These are phyloP conservation scores for Chamaecyparis obtusa DNA, from an alignment of 75 land plant genomes.

Conservation along the genomic window DNA sequence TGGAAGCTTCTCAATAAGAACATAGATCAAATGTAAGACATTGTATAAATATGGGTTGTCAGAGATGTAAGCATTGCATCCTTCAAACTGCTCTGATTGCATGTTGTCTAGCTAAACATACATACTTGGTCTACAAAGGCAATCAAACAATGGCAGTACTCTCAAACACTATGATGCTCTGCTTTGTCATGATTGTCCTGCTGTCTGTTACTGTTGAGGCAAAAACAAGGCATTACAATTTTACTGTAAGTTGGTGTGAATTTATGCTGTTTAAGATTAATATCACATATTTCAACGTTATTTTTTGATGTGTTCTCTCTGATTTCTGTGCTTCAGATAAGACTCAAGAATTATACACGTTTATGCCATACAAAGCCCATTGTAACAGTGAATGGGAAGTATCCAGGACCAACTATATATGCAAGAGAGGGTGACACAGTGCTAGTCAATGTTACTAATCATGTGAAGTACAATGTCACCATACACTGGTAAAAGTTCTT, in stretches of 20 bases:
- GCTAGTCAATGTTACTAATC: conserved; percentile 21
- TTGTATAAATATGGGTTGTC: neutral
- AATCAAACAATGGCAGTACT: neutral
- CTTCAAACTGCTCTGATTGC: neutral
- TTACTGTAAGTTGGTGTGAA: neutral
- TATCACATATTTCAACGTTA: neutral
- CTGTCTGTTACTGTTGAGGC: neutral
- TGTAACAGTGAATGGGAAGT: conserved; percentile 22
- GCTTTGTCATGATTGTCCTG: neutral
- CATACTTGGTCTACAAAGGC: neutral
- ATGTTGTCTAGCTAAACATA: neutral
- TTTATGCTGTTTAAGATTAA: too few species aligned
- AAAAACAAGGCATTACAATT: neutral
- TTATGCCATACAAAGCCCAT: conserved; percentile 13
- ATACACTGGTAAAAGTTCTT: conserved; percentile 16
- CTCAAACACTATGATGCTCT: neutral
- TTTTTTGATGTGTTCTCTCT: neutral
- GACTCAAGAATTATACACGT: neutral
- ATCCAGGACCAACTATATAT: conserved; percentile 19
- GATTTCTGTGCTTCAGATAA: neutral
- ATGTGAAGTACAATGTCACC: conserved; percentile 16
- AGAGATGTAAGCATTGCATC: neutral
- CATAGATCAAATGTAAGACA: neutral
- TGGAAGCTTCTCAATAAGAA: neutral
- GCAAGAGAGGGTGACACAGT: conserved; percentile 28